phyloP scores from a whole-genome alignment of 176 grass and related monocot genomes.

The Eremochloa ophiuroides region DNA sequence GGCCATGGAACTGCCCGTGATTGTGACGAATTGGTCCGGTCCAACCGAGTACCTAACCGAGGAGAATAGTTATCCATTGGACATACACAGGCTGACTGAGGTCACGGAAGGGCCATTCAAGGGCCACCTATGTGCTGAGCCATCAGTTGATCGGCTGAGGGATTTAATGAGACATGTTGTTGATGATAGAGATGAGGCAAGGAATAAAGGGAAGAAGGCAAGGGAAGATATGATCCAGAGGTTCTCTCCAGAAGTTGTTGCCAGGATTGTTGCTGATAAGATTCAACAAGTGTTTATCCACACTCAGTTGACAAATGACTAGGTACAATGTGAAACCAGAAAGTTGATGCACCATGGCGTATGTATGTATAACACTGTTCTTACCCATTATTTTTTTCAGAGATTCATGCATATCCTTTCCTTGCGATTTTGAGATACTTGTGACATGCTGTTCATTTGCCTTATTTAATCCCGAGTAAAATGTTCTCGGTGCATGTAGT shows the following conservation, averaged over 20 bases:
- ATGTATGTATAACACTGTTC: not conserved
- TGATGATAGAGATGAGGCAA: slow-evolving; percentile 30
- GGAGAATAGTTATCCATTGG: slow-evolving; percentile 64
- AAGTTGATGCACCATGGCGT: not conserved
- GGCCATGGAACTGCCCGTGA: slow-evolving; percentile 65
- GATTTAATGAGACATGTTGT: slow-evolving; percentile 53
- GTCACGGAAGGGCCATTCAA: slow-evolving; percentile 58
- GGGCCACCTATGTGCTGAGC: slow-evolving; percentile 58
- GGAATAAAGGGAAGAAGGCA: slow-evolving; percentile 54
- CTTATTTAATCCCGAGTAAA: too few relatives aligned
- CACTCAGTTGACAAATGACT: not conserved
- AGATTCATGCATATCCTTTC: not conserved
- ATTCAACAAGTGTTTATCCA: slow-evolving; percentile 28
- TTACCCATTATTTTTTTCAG: not conserved
- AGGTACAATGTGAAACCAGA: not conserved
- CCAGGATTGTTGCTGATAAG: slow-evolving; percentile 46
- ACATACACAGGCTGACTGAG: slow-evolving; percentile 26
- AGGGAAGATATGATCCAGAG: slow-evolving; percentile 49
- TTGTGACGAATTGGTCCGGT: slow-evolving; percentile 68
- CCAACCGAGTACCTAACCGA: slow-evolving; percentile 59
- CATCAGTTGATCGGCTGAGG: slow-evolving; percentile 40
- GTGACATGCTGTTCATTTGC: too few relatives aligned
- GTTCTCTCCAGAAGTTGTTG: slow-evolving; percentile 56
- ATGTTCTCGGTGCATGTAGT: too few relatives aligned
- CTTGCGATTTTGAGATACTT: too few relatives aligned